phyloP scores from a whole-genome alignment of 2,329 filamentous ascomycete species.

The Trichophyton equinum region DNA sequence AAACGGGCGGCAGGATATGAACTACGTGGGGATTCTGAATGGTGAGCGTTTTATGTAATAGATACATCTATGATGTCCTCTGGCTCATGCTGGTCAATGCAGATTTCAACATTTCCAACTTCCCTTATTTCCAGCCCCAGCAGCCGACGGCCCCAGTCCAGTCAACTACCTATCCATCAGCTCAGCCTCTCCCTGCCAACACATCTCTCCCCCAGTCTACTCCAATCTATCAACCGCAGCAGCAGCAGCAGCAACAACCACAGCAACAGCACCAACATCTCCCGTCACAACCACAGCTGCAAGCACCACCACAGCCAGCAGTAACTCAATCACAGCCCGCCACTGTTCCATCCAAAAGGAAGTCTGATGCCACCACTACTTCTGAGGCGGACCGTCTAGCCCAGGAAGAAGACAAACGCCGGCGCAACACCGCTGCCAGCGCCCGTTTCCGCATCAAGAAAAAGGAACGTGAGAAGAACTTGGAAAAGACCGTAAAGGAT shows the following conservation, averaged over 20 bases:
- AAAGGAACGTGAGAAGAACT: conserved; percentile 82
- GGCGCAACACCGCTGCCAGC: conserved; percentile 76
- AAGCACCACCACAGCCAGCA: not conserved
- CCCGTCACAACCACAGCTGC: not conserved
- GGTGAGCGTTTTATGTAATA: conserved; percentile 22
- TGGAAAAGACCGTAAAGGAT: conserved; percentile 70
- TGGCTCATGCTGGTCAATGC: not conserved
- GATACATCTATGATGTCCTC: not conserved
- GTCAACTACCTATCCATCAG: conserved; percentile 3
- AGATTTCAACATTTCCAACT: conserved; percentile 14
- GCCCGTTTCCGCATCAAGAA: conserved; percentile 89
- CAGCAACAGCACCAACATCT: not conserved
- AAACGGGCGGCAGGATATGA: conserved; percentile 20
- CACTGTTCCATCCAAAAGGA: conserved; percentile 7
- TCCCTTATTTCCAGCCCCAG: conserved; percentile 9
- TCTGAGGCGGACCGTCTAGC: conserved; percentile 55
- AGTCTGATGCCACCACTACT: conserved; percentile 13
- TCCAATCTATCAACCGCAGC: not conserved
- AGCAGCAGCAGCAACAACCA: not conserved
- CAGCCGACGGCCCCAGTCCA: conserved; percentile 10
- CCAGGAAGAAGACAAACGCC: conserved; percentile 80
- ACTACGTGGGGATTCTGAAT: conserved; percentile 32
- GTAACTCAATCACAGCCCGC: not conserved
- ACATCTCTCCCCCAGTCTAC: not conserved
- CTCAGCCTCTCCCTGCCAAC: not conserved